Conservation (phyloP, 2,329 filamentous ascomycete genomes). For the Aspergillus pseudotamarii region DNA sequence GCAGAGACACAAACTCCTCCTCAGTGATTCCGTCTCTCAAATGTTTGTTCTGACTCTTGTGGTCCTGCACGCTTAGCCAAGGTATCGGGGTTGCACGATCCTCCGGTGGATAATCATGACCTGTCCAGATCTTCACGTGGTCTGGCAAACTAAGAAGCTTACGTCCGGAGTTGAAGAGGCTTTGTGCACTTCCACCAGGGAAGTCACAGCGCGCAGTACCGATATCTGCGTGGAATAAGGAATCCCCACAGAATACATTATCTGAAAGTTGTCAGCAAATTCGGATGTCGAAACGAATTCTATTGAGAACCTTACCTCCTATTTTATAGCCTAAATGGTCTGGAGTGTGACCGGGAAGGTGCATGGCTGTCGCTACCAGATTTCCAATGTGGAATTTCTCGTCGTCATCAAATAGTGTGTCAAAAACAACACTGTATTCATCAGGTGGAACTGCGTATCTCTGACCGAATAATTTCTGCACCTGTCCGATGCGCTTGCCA, state of each 20-base stretch:
- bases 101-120: constrained; percentile 57
- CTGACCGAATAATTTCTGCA: constrained; percentile 57
- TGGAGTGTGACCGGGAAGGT: constrained; percentile 65
- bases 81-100: constrained; percentile 40
- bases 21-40: constrained; percentile 46
- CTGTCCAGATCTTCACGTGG: constrained; percentile 55
- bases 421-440: constrained; percentile 56
- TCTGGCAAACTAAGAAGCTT: constrained; percentile 48
- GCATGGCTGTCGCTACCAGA: constrained; percentile 53
- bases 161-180: constrained; percentile 50
- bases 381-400: constrained; percentile 57
- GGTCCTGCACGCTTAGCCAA: constrained; percentile 51
- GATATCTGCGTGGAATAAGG: constrained; percentile 56
- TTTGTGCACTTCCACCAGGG: constrained; percentile 52
- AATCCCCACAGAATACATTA: constrained; percentile 58
- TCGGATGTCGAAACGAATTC: too few species aligned
- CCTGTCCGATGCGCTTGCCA: constrained; percentile 57
- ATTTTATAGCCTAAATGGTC: constrained; percentile 66
- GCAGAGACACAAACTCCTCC: constrained; percentile 50
- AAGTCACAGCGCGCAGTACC: constrained; percentile 60
- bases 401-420: constrained; percentile 58
- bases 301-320: constrained; percentile 37
- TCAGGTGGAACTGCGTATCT: constrained; percentile 51
- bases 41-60: constrained; percentile 54
- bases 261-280: constrained; percentile 32